Conservation (phyloP, 2,329 filamentous ascomycete genomes). For the Geosmithia putterillii region DNA sequence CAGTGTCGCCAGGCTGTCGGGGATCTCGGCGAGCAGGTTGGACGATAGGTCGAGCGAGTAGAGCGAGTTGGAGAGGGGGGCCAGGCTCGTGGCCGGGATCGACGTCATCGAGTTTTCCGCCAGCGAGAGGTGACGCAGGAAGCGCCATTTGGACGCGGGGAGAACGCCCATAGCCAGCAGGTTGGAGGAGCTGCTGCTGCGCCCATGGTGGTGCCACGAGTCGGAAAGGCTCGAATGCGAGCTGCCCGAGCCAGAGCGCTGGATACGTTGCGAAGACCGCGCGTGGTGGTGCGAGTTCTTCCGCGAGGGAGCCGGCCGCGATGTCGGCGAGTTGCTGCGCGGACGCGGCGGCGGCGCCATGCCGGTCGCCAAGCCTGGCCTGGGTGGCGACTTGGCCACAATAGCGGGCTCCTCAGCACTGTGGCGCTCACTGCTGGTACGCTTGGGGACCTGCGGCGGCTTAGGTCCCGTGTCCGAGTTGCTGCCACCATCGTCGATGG, state of each 20-base stretch:
- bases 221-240: slow-evolving; percentile 71
- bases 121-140: slow-evolving; percentile 81
- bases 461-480: slow-evolving; percentile 15
- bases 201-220: slow-evolving; percentile 41
- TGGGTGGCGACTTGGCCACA: slow-evolving; percentile 23
- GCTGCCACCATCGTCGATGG: slow-evolving; percentile 25
- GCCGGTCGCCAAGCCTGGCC: too few relatives aligned
- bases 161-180: slow-evolving; percentile 59
- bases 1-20: slow-evolving; percentile 76
- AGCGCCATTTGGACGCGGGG: slow-evolving; percentile 85
- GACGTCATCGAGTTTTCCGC: slow-evolving; percentile 83
- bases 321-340: slow-evolving; percentile 73
- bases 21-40: slow-evolving; percentile 89
- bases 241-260: slow-evolving; percentile 81
- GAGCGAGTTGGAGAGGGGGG: slow-evolving; percentile 74
- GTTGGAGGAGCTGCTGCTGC: slow-evolving; percentile 74
- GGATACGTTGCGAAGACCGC: slow-evolving; percentile 61
- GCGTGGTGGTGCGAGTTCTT: slow-evolving; percentile 51
- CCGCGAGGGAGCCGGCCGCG: slow-evolving; percentile 62
- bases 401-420: slow-evolving; percentile 33
- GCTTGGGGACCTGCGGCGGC: too few relatives aligned
- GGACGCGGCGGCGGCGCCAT: slow-evolving; percentile 31
- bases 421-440: slow-evolving; percentile 29
- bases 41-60: slow-evolving; percentile 86
- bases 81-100: slow-evolving; percentile 62